Base-by-base conservation (phyloP, 1,139 yeast species). In the Suhomyces kunorum region DNA sequence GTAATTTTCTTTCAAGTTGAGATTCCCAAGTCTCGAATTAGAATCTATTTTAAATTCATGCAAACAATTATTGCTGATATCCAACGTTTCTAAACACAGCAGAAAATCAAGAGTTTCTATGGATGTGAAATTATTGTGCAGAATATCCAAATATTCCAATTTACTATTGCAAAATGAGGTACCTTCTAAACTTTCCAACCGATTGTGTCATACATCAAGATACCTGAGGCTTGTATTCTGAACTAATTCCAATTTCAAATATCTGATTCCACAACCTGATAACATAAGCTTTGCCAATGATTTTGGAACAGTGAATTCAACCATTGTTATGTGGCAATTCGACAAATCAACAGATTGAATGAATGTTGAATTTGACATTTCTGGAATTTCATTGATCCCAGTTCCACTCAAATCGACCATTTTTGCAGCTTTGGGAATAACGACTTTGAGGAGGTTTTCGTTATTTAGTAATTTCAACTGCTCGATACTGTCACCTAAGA, bases 1-100 rank as follows among this genome's bases (percentile, higher is more conserved):
- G 8, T 34, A 32, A 18, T 46, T 46, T 32, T 30, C 36, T 39
- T 36, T 44, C 15, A 43, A 28, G n/a, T 37, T 41, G 16, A 46
- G 35, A 5, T n/a, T 13, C 22, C 33, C 31, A 30, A 46, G 32
- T 5, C 34, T 23, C 6, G 23, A 18, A n/a, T 22, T 15, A 14
- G 26, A 16, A 3, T 36, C 24, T 22, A 32, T 15, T 9, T 15
- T 15, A 18, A 39, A 40, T 9, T 28, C 24, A 25, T 30, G 27
- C 8, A 46, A 33, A 6, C 27, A 14, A 23, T 45, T 47, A 3
- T 39, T 31, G 28, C 43, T 38, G 7, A 47, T 15, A 23, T 45
- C 35, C 12, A 47, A 32, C 2, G 22, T 12, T 5, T 11, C 18
- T 3, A 43, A 14, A 5, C 41, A 20, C 7, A 25, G 25, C 1